Evolutionary conservation across 208 protist genomes (phyloP), one percentile per base, ranked within the genome.

Genomic region (Vickermania ingenoplastis): DNA sequence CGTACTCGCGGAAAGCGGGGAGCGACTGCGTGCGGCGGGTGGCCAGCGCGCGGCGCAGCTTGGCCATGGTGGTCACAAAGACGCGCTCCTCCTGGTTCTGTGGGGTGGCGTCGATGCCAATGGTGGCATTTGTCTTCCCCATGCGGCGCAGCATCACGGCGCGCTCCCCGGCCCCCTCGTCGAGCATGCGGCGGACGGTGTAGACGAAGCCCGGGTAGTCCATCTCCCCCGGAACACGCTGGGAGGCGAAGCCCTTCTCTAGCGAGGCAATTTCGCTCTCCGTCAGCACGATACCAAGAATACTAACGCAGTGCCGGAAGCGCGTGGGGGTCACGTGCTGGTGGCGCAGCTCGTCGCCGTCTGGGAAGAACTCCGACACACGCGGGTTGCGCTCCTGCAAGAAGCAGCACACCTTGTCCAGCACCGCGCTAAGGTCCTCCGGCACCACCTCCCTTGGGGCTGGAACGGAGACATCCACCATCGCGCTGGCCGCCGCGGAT

Each of bases 331-430:
- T 79, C 30, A 95, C 81, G 57, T 81, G 77, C n/a, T 71, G 70
- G 63, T 93, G 83, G 31, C 86, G 80, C 49, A 95, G 71, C 67
- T 81, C 77, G 63, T 95, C 89, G 49, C 81, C 82, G 54, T 95
- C 89, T 2, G 79, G 81, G 57, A 93, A 94, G 59, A 90, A 93
- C 59, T 93, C 82, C 3, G 52, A 57, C 5, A 93, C 24, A 27
- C 78, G 70, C 1, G 79, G 73, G n/a, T 77, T 71, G 49, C 82
- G 82, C 66, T 87, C 79, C 60, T 83, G 79, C 55, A 92, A 22
- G 67, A 86, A 88, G 50, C 71, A 72, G 54, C 77, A 85, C 26
- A 92, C 63, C 25, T 63, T 59, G 28, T 29, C 61, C 29, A 92
- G 57, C 17, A 83, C 70, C 23, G 75, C 80, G 41, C 83, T 69